Percentiles rank a stretch among this genome's conserved stretches.
These are phyloP conservation scores for Harringtonia lauricola DNA, from an alignment of 2,329 filamentous ascomycete genomes.

Conservation along the genomic window DNA sequence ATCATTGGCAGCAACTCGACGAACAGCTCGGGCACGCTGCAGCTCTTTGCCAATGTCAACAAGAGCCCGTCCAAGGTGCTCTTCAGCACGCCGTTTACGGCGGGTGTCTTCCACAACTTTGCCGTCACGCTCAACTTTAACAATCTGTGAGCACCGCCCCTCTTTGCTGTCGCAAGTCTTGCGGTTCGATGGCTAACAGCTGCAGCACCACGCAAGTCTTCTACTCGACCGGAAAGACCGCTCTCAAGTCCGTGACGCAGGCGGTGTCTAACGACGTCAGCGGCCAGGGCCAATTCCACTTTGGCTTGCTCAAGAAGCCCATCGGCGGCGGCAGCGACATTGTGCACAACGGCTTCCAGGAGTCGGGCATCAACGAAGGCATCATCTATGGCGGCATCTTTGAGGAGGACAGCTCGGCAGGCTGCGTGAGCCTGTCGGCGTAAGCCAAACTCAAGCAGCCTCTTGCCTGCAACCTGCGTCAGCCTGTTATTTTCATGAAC, in stretches of 20 bases:
- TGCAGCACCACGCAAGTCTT: slow-evolving; percentile 42
- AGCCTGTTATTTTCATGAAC: no score
- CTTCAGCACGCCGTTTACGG: slow-evolving; percentile 39
- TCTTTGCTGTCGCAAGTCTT: not conserved
- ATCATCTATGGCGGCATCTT: slow-evolving; percentile 42
- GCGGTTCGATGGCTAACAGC: not conserved
- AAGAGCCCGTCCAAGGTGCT: slow-evolving; percentile 33
- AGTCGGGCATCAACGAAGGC: slow-evolving; percentile 37
- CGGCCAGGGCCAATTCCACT: slow-evolving; percentile 50
- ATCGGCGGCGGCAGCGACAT: slow-evolving; percentile 32
- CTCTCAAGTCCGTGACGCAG: slow-evolving; percentile 35
- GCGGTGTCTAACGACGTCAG: slow-evolving; percentile 37
- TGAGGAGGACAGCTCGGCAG: slow-evolving; percentile 33
- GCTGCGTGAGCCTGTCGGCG: slow-evolving; percentile 25
- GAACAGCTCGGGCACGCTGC: slow-evolving; percentile 27
- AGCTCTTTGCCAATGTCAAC: slow-evolving; percentile 36
- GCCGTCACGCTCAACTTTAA: slow-evolving; percentile 45
- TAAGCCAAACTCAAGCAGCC: slow-evolving; percentile 2
- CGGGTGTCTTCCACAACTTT: slow-evolving; percentile 49
- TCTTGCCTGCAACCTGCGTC: no score
- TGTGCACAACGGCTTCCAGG: slow-evolving; percentile 35
- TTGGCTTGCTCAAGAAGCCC: slow-evolving; percentile 52
- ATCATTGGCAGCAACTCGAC: slow-evolving; percentile 30
- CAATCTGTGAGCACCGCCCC: slow-evolving; percentile 33
- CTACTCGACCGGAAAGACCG: slow-evolving; percentile 37